Evolutionary conservation across 306 rosid species (phyloP).

Genomic region (Gynostemma pentaphyllum): DNA sequence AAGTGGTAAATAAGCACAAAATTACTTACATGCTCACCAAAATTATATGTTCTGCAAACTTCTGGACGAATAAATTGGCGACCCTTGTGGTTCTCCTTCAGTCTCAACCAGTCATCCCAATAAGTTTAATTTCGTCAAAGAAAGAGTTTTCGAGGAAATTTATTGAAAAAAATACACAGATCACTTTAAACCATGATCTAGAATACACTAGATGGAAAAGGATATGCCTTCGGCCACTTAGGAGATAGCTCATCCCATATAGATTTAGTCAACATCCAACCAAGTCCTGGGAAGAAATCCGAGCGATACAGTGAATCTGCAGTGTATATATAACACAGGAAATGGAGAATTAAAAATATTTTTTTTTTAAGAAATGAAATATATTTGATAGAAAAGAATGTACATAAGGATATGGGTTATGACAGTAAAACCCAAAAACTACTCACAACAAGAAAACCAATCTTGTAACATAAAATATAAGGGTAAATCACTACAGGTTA

Average conservation of each 20-base stretch:
- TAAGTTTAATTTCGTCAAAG: constrained; percentile 79
- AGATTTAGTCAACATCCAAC: constrained; percentile 84
- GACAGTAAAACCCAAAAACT: too few relatives aligned
- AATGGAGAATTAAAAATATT: neutral
- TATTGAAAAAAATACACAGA: neutral
- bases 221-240: constrained; percentile 99
- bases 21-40: constrained; percentile 79
- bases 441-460: too few relatives aligned
- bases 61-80: constrained; percentile 93
- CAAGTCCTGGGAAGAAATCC: constrained; percentile 93
- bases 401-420: too few relatives aligned
- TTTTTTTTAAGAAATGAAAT: too few relatives aligned
- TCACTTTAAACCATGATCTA: constrained; percentile 1
- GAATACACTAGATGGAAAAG: constrained; percentile 32
- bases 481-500: neutral
- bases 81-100: constrained; percentile 72
- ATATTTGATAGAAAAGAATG: neutral
- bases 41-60: constrained; percentile 94
- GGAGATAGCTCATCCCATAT: constrained; percentile 97
- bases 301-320: constrained; percentile 88
- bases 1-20: constrained; percentile 2
- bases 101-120: constrained; percentile 99
- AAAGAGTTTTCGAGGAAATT: constrained; percentile 19
- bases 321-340: constrained; percentile 8
- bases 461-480: too few relatives aligned